Conservation (phyloP, 805 yeast species). For the Vanderwaltozyma verrucispora region DNA sequence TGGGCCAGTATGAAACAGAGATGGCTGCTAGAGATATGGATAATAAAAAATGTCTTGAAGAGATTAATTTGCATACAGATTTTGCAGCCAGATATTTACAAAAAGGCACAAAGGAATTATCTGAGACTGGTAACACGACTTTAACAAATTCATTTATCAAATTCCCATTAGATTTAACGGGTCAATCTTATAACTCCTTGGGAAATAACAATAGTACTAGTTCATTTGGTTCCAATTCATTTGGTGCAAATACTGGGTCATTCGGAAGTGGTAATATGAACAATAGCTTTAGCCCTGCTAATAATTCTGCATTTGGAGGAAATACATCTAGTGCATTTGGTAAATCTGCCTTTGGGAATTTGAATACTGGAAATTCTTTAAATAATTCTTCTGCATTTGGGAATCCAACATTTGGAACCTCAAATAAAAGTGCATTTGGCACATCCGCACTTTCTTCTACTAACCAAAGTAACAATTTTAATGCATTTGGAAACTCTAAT, state of each 20-base stretch:
- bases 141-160: conserved; percentile 27
- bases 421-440: conserved; percentile 13
- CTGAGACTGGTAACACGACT: conserved; percentile 16
- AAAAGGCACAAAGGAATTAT: conserved; percentile 29
- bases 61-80: conserved; percentile 31
- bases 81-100: conserved; percentile 53
- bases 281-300: conserved; percentile 24
- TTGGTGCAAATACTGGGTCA: conserved; percentile 11
- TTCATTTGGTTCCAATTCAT: conserved; percentile 13
- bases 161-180: conserved; percentile 27
- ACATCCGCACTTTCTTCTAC: conserved; percentile 11
- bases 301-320: not conserved
- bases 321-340: not conserved
- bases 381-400: not conserved
- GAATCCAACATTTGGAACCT: not conserved
- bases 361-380: no score
- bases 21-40: conserved; percentile 37
- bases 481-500: no score
- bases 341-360: not conserved
- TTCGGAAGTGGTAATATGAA: no score
- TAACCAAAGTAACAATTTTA: no score
- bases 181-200: conserved; percentile 6
- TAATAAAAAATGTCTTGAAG: conserved; percentile 34
- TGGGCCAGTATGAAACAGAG: conserved; percentile 33
- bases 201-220: conserved; percentile 1